Evolutionary conservation across 106 monocot genomes (phyloP), one percentile per base, ranked within the genome.

Genomic region (Iris macrosiphon): DNA sequence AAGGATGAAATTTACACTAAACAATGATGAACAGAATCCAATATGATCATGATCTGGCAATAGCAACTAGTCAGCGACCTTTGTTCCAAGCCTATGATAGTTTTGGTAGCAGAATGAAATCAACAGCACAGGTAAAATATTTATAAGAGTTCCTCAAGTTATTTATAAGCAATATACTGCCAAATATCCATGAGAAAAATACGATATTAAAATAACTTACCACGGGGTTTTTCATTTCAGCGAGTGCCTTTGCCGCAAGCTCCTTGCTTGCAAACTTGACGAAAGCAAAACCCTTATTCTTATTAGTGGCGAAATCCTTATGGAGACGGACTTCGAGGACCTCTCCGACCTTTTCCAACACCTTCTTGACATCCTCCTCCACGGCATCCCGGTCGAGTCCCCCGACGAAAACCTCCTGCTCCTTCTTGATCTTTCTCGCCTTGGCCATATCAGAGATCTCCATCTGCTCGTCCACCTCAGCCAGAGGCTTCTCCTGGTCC

Each of bases 251-350:
- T 25, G 41, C 39, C 2, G 63, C 86, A 9, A 71, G 67, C 24
- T 87, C 86, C 63, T 81, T 77, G 49, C 23, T 70, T 10, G 86
- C 57, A 61, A 76, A 87, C 70, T 77, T 77, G 38, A 87, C 80
- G 61, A 87, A 87, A 12, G 86, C 86, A 78, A 74, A 87, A 7
- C 86, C 86, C 35, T 87, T 81, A 37, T 87, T 87, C 60, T 77
- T 87, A 34, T 81, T 81, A 15, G 81, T 78, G 0, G 34, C 40
- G 28, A 72, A 78, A 49, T 87, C 81, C 63, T 71, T 87, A 49
- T 74, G 81, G 33, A 87, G 69, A 24, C 77, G 50, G 14, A 87
- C 74, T 29, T 87, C 80, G 9, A 71, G 52, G 32, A 87, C 81
- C 32, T 81, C 86, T 23, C 86, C 81, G 60, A 74, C 54, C 15